A percentile compares a stretch with the other conserved stretches of the same genome.
phyloP scores from a whole-genome alignment of 176 grass and related monocot species.

The Dactylis glomerata region DNA sequence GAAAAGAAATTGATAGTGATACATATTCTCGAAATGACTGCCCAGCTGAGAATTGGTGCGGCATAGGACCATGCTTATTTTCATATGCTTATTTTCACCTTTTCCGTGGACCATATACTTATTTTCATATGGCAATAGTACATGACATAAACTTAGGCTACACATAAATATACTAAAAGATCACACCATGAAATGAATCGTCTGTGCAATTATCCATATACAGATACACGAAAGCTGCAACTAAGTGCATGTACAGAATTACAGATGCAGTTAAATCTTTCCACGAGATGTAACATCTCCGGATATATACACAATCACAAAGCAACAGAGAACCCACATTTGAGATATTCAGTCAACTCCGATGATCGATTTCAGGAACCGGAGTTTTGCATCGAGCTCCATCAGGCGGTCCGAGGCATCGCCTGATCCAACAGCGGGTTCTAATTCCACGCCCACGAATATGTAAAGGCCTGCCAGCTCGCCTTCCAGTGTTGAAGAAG shows the following conservation, averaged over 20 bases:
- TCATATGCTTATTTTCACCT: too few relatives aligned
- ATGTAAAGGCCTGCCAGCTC: conserved; percentile 22
- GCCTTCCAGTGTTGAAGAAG: conserved; percentile 16
- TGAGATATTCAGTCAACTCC: conserved; percentile 24
- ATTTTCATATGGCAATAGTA: background rate
- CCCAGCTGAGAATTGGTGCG: too few relatives aligned
- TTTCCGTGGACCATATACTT: too few relatives aligned
- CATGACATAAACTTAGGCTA: background rate
- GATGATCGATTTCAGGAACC: conserved; percentile 43
- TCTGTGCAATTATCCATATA: background rate
- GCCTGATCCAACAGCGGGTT: background rate
- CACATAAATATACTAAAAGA: background rate
- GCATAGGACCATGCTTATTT: too few relatives aligned
- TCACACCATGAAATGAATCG: background rate
- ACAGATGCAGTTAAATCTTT: background rate
- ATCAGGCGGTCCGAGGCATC: background rate
- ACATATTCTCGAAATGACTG: background rate
- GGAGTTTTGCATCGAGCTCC: conserved; percentile 21
- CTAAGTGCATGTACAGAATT: background rate
- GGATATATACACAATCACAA: background rate
- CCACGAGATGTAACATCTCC: background rate
- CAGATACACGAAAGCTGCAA: background rate
- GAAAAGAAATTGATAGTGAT: background rate
- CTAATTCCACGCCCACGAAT: conserved; percentile 44
- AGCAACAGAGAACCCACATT: background rate